phyloP scores from a whole-genome alignment of 1,284 basidiomycete species.

The Exsudoporus floridanus region DNA sequence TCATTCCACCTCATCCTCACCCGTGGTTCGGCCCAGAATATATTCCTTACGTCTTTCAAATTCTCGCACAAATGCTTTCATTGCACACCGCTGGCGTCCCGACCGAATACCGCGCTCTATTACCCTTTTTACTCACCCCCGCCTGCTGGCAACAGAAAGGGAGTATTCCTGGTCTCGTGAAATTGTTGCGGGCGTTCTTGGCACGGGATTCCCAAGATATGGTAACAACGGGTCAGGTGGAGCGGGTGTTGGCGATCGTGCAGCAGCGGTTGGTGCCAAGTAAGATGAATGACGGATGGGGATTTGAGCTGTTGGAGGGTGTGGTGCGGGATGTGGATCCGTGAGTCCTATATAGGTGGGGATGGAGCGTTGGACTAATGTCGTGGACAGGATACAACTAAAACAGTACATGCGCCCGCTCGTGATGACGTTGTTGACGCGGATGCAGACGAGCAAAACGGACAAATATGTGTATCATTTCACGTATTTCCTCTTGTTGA shows the following conservation, averaged over 20 bases:
- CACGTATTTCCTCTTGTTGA: constrained; percentile 75
- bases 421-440: constrained; percentile 79
- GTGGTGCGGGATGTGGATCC: constrained; percentile 73
- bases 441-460: constrained; percentile 89
- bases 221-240: constrained; percentile 73
- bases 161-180: constrained; percentile 92
- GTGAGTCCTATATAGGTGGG: constrained; percentile 46
- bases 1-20: not conserved
- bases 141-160: constrained; percentile 92
- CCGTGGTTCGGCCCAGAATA: constrained; percentile 62
- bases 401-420: constrained; percentile 77
- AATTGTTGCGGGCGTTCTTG: constrained; percentile 85
- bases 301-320: constrained; percentile 85
- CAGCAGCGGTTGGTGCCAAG: constrained; percentile 88
- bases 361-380: constrained; percentile 2
- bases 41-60: constrained; percentile 96
- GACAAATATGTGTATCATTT: constrained; percentile 87
- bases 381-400: constrained; percentile 53
- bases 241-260: constrained; percentile 84
- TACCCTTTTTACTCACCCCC: constrained; percentile 85
- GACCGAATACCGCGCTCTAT: constrained; percentile 73
- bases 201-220: constrained; percentile 69
- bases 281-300: constrained; percentile 88
- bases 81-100: constrained; percentile 73
- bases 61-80: constrained; percentile 94